Percentiles rank a stretch among this genome's conserved stretches.
phyloP scores from a whole-genome alignment of 257 asterid species.

The Plectranthus barbatus region DNA sequence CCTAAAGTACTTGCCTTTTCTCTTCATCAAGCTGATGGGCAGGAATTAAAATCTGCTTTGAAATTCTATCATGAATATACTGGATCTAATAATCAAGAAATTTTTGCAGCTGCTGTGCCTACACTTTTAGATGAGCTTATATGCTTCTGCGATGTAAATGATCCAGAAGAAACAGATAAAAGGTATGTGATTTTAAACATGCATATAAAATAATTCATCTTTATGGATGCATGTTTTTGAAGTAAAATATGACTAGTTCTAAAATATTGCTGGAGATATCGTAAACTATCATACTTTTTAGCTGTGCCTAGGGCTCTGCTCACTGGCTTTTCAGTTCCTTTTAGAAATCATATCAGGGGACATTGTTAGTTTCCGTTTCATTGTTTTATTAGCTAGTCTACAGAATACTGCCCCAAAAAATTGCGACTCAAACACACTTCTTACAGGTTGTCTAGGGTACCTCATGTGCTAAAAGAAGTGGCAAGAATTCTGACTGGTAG shows the following conservation, averaged over 20 bases:
- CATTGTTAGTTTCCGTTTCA: not conserved
- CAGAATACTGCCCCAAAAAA: not conserved
- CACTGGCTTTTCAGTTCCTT: slow-evolving; percentile 5
- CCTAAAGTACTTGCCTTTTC: slow-evolving; percentile 91
- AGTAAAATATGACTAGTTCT: slow-evolving; percentile 5
- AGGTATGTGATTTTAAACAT: slow-evolving; percentile 38
- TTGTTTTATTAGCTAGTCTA: slow-evolving; percentile 1
- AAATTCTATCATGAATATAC: slow-evolving; percentile 70
- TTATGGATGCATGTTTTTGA: not conserved
- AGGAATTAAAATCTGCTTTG: slow-evolving; percentile 52
- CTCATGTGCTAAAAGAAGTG: slow-evolving; percentile 68
- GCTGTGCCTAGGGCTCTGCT: slow-evolving; percentile 6
- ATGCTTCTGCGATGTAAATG: slow-evolving; percentile 75
- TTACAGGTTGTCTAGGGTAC: slow-evolving; percentile 77
- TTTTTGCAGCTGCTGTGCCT: slow-evolving; percentile 79
- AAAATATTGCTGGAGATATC: not conserved
- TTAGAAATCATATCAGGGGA: slow-evolving; percentile 3
- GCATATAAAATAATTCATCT: not conserved
- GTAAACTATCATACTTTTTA: slow-evolving; percentile 7
- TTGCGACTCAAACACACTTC: not conserved
- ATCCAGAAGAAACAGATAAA: slow-evolving; percentile 50
- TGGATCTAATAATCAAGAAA: slow-evolving; percentile 57
- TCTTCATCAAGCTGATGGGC: slow-evolving; percentile 72
- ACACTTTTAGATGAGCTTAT: slow-evolving; percentile 78
- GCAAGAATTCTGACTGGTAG: slow-evolving; percentile 65